Evolutionary conservation across 768 basidiomycete species (phyloP).

Genomic region (Lactarius deliciosus): DNA sequence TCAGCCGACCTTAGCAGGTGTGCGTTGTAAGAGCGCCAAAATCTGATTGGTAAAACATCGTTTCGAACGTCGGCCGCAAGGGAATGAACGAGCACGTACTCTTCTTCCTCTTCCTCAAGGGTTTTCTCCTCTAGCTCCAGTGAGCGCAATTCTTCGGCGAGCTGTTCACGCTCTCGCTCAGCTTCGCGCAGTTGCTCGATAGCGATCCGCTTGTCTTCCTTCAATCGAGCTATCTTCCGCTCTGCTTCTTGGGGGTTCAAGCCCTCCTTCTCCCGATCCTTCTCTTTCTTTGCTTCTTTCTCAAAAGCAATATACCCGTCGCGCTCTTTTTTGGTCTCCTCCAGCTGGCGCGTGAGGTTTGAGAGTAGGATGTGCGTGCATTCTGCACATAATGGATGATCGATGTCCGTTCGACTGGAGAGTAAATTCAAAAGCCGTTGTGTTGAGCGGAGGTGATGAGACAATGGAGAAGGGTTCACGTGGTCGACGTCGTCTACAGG

Average conservation of each 20-base stretch:
- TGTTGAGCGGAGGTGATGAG: conserved; percentile 75
- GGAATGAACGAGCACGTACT: conserved; percentile 47
- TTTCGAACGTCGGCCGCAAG: conserved; percentile 1
- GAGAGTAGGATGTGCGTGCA: conserved; percentile 83
- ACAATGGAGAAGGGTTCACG: conserved; percentile 68
- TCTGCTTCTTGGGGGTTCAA: conserved; percentile 63
- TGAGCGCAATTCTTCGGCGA: conserved; percentile 68
- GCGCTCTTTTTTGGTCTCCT: conserved; percentile 87
- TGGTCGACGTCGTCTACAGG: conserved; percentile 51
- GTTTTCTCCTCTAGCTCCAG: conserved; percentile 76
- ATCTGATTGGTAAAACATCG: conserved; percentile 45
- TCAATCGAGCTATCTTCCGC: conserved; percentile 70
- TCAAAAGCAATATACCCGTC: conserved; percentile 95
- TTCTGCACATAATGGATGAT: conserved; percentile 93
- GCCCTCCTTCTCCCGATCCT: conserved; percentile 66
- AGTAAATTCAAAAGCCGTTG: conserved; percentile 73
- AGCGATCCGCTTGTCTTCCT: conserved; percentile 63
- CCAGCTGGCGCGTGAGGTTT: conserved; percentile 74
- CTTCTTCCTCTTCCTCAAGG: conserved; percentile 80
- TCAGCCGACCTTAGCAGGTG: conserved; percentile 64
- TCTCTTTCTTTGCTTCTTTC: conserved; percentile 79
- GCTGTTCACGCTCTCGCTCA: conserved; percentile 72
- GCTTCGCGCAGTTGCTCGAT: conserved; percentile 73
- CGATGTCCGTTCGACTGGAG: conserved; percentile 74
- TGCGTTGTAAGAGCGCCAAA: conserved; percentile 79